Evolutionary conservation across 495 filamentous ascomycete genomes (phyloP).

Genomic region (Cercophora newfieldiana): DNA sequence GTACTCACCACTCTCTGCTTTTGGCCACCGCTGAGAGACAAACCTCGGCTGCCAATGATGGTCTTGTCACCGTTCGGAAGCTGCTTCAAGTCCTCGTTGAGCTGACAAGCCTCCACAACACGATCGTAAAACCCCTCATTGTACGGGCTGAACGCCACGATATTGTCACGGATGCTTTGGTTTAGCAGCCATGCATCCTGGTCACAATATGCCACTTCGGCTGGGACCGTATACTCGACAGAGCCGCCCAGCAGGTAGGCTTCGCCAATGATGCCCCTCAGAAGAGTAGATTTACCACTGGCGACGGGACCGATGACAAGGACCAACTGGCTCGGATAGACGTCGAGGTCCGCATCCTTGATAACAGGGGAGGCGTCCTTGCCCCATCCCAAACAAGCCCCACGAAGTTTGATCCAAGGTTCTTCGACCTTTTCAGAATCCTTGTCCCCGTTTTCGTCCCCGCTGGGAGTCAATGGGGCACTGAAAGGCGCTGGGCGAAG

Average conservation of each 20-base stretch:
- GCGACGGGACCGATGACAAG: conserved; percentile 50
- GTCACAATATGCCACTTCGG: conserved; percentile 40
- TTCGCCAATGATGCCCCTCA: conserved; percentile 46
- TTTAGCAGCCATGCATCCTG: conserved; percentile 57
- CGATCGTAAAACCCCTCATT: conserved; percentile 45
- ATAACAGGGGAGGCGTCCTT: background rate
- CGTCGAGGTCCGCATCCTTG: conserved; percentile 31
- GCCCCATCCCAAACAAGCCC: background rate
- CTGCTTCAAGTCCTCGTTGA: conserved; percentile 60
- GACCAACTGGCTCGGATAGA: conserved; percentile 36
- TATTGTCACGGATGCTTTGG: conserved; percentile 52
- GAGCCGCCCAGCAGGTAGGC: conserved; percentile 32
- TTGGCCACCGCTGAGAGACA: conserved; percentile 65
- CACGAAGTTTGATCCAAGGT: conserved; percentile 1
- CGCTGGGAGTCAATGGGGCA: too few species aligned
- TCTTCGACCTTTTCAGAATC: background rate
- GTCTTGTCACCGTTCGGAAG: conserved; percentile 65
- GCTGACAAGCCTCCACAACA: conserved; percentile 60
- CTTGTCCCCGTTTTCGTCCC: too few species aligned
- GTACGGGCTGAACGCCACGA: conserved; percentile 49
- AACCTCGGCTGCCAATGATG: conserved; percentile 61
- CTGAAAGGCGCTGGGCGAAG: too few species aligned
- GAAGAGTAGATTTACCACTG: conserved; percentile 52
- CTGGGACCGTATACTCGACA: conserved; percentile 24
- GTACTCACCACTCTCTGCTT: conserved; percentile 56